A percentile compares a stretch with the other conserved stretches of the same genome.
Conservation (phyloP, 2,329 filamentous ascomycete species). For the Cladophialophora exuberans region DNA sequence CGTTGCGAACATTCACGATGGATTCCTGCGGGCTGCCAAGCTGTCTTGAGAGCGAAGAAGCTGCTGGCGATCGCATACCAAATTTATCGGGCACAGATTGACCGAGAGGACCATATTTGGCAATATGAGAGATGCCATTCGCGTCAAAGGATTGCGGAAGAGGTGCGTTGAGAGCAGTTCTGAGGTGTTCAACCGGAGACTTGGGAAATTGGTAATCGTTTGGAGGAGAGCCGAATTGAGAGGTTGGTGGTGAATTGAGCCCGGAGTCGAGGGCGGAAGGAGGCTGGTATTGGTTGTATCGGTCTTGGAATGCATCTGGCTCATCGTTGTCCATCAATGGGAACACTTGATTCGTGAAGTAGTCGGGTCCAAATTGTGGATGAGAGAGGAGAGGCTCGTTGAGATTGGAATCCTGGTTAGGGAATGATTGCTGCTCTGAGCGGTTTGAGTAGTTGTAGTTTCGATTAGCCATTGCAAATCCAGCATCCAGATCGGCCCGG, state of each 20-base stretch:
- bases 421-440: constrained; percentile 66
- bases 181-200: constrained; percentile 69
- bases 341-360: constrained; percentile 46
- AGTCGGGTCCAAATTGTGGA: constrained; percentile 45
- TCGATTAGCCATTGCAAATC: constrained; percentile 48
- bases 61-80: constrained; percentile 81
- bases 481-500: constrained; percentile 58
- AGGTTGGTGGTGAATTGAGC: constrained; percentile 61
- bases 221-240: constrained; percentile 80
- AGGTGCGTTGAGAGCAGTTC: constrained; percentile 87
- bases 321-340: constrained; percentile 48
- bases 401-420: constrained; percentile 70
- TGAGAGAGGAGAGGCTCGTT: constrained; percentile 72
- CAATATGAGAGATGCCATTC: constrained; percentile 89
- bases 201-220: constrained; percentile 77
- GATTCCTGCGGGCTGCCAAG: constrained; percentile 67
- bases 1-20: constrained; percentile 65
- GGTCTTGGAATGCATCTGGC: constrained; percentile 40
- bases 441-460: constrained; percentile 51
- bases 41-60: constrained; percentile 46
- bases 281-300: constrained; percentile 47
- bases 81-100: constrained; percentile 93
- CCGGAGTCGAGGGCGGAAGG: constrained; percentile 62
- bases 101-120: constrained; percentile 85
- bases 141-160: constrained; percentile 95